Base-by-base conservation (phyloP, 208 protist genomes). In the Leishmania aethiopica region DNA sequence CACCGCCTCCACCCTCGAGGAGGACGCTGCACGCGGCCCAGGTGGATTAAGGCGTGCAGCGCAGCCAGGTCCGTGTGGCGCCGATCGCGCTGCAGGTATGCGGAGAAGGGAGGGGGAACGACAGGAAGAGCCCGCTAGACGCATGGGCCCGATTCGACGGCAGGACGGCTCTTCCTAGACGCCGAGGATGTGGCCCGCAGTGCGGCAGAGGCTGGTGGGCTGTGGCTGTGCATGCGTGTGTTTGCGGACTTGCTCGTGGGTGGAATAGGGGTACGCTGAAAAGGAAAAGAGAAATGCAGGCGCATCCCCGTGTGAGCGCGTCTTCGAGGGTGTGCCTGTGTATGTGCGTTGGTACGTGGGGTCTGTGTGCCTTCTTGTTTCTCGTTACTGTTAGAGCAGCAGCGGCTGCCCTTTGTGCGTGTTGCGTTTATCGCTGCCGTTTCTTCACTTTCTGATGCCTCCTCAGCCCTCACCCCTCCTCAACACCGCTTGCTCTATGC, bases 171-270 rank as follows among this genome's bases (percentile, higher is more conserved):
- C 13, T 10, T 67, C 60, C 60, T 15, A 0, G n/a, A 67, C 11
- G 32, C 15, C 60, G 25, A 32, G 60, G 60, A 37, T 37, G 11
- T 37, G 13, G 11, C 11, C 13, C n/a, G 60, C 32, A 32, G n/a
- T 35, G 13, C 60, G 8, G 60, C 60, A 37, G 60, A 3, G n/a
- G 2, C n/a, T 7, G 13, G 60, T 19, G 60, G 11, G 60, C 60
- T 70, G 75, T 70, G 53, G 62, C 40, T 67, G 51, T 70, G 59
- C 53, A 25, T 70, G 75, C 47, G 55, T 55, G 19, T 47, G 11
- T 40, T 53, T 35, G 7, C 13, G 8, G 57, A 62, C 57, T 8
- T 73, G 49, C 32, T 28, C 10, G 19, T 62, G 28, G 15, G n/a
- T 42, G n/a, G 10, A 75, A 7, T 35, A 75, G 37, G 13, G 49